phyloP scores from a whole-genome alignment of 2,329 filamentous ascomycete genomes.

The Coniosporium uncinatum region DNA sequence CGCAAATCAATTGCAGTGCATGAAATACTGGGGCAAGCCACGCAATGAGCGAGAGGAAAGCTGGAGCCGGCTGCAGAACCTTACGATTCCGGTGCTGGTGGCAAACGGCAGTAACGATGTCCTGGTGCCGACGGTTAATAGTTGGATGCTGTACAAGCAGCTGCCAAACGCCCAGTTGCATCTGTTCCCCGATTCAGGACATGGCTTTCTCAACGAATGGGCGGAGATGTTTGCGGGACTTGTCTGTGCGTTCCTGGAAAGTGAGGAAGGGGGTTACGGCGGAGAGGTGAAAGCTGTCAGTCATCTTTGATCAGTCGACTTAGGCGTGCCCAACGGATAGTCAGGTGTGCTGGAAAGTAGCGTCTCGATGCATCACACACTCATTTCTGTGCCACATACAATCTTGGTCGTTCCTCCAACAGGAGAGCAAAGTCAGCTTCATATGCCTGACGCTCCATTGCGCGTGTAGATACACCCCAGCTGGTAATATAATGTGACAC shows the following conservation, averaged over 20 bases:
- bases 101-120: constrained; percentile 15
- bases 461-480: no score
- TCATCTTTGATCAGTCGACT: no score
- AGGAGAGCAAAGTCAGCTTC: no score
- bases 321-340: no score
- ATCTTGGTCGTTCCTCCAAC: no score
- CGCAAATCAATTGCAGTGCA: constrained; percentile 5
- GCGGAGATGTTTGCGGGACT: constrained; percentile 9
- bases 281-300: no score
- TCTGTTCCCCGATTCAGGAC: constrained; percentile 13
- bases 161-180: constrained; percentile 11
- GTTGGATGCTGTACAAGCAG: constrained; percentile 9
- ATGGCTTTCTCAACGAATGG: constrained; percentile 16
- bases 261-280: no score
- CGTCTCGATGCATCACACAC: no score
- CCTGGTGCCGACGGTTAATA: constrained; percentile 11
- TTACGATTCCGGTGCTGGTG: constrained; percentile 20
- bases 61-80: constrained; percentile 16
- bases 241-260: constrained; percentile 9
- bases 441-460: no score
- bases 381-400: no score
- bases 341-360: no score
- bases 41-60: constrained; percentile 5
- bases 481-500: no score
- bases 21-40: constrained; percentile 5